These are phyloP conservation scores for Alternaria novae-zelandiae DNA, from an alignment of 2,329 filamentous ascomycete genomes.

Conservation along the genomic window DNA sequence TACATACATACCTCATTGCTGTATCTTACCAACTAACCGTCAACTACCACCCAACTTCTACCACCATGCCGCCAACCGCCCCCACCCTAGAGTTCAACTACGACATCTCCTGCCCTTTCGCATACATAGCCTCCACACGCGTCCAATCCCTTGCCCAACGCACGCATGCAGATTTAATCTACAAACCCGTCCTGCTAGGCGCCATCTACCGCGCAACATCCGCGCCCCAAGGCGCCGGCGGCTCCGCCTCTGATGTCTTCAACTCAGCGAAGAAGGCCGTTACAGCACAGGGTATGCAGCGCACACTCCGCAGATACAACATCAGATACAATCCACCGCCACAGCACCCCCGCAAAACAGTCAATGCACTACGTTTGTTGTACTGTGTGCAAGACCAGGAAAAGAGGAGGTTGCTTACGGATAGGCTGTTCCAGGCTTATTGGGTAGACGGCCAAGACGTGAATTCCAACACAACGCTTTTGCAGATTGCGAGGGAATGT, in stretches of 20 bases:
- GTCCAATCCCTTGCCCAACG: conserved; percentile 38
- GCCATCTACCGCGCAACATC: conserved; percentile 46
- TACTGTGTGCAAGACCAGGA: conserved; percentile 27
- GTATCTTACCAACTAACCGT: accelerated
- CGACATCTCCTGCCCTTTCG: conserved; percentile 47
- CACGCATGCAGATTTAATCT: conserved; percentile 31
- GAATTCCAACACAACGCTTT: conserved; percentile 23
- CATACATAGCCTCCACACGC: conserved; percentile 47
- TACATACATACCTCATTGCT: neutral
- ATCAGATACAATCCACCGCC: conserved; percentile 41
- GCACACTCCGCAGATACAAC: conserved; percentile 39
- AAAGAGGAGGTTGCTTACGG: conserved; percentile 27
- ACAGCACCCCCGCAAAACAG: conserved; percentile 41
- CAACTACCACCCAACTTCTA: neutral
- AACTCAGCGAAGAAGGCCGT: conserved; percentile 44
- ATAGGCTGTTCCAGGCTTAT: conserved; percentile 39
- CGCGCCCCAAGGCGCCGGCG: conserved; percentile 45
- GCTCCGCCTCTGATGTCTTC: conserved; percentile 45
- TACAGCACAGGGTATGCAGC: conserved; percentile 32
- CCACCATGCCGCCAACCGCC: neutral
- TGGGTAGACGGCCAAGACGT: conserved; percentile 44
- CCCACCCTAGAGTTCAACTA: conserved; percentile 35
- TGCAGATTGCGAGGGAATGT: conserved; percentile 32
- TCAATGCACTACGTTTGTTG: conserved; percentile 40
- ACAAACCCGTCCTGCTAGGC: conserved; percentile 41